A percentile compares a stretch with the other conserved stretches of the same genome.
These are phyloP conservation scores for Pyrenochaeta sp. DNA, from an alignment of 2,329 filamentous ascomycete genomes.

Conservation along the genomic window DNA sequence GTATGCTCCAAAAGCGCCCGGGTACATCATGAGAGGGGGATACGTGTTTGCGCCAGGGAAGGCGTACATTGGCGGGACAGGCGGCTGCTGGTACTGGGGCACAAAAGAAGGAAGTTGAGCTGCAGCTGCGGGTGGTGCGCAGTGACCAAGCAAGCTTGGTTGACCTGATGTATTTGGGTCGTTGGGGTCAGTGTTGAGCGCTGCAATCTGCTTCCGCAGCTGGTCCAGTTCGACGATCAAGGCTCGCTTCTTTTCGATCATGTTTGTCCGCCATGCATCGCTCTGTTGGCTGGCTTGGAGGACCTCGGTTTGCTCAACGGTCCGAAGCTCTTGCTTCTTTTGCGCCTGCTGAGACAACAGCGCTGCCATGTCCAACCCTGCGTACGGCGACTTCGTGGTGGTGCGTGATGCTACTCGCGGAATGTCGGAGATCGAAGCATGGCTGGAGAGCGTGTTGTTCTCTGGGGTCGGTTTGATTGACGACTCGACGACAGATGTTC, in stretches of 20 bases:
- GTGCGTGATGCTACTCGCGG: constrained; percentile 20
- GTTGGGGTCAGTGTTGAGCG: constrained; percentile 30
- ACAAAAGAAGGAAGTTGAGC: constrained; percentile 24
- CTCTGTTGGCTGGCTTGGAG: constrained; percentile 41
- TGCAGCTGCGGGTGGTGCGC: constrained; percentile 10
- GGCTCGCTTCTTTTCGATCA: constrained; percentile 46
- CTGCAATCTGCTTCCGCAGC: constrained; percentile 44
- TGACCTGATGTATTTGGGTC: constrained; percentile 18
- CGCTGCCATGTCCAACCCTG: constrained; percentile 31
- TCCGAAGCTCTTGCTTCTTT: constrained; percentile 45
- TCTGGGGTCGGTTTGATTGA: constrained; percentile 19
- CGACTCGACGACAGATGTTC: constrained; percentile 18
- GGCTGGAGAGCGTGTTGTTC: constrained; percentile 14
- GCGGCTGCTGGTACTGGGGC: constrained; percentile 34
- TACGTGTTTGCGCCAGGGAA: constrained; percentile 30
- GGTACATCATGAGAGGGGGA: constrained; percentile 38
- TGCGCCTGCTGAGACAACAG: constrained; percentile 37
- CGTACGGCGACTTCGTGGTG: constrained; percentile 29
- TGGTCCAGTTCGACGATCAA: constrained; percentile 47
- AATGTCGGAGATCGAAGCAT: constrained; percentile 15
- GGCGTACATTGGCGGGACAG: constrained; percentile 32
- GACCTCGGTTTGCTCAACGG: constrained; percentile 47
- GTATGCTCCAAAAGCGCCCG: constrained; percentile 27
- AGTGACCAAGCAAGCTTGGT: constrained; percentile 13
- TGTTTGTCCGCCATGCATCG: constrained; percentile 40